Percentiles rank a stretch among this genome's conserved stretches.
phyloP scores from a whole-genome alignment of 2,329 filamentous ascomycete genomes.

The Pseudophaeomoniella oleicola region DNA sequence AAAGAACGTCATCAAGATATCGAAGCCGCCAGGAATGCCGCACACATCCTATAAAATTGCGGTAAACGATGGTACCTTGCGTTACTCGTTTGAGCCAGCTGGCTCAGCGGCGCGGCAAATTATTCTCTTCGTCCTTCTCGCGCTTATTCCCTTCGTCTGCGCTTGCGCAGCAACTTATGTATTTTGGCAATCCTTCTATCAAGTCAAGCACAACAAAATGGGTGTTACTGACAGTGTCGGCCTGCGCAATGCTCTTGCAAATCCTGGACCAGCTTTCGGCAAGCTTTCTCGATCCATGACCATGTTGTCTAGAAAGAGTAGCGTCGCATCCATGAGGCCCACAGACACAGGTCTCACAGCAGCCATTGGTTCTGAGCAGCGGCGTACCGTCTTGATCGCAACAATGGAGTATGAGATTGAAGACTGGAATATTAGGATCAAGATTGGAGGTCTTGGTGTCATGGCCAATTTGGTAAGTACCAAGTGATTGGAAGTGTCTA shows the following conservation, averaged over 20 bases:
- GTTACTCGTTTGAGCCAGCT: conserved; percentile 3
- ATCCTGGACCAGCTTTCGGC: not conserved
- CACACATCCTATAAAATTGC: conserved; percentile 3
- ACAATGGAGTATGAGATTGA: conserved; percentile 51
- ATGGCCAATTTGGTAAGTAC: conserved; percentile 28
- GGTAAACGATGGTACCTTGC: conserved; percentile 5
- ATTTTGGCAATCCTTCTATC: conserved; percentile 5
- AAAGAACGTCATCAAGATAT: conserved; percentile 6
- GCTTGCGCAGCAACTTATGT: conserved; percentile 1
- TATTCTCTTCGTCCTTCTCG: conserved; percentile 3
- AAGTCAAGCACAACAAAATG: conserved; percentile 5
- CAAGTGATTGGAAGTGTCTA: not conserved
- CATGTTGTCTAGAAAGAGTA: conserved; percentile 17
- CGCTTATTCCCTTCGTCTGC: conserved; percentile 4
- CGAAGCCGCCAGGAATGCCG: conserved; percentile 2
- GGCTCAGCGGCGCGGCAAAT: conserved; percentile 4
- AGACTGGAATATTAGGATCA: conserved; percentile 47
- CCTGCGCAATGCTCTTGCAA: not conserved
- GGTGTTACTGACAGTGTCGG: conserved; percentile 3
- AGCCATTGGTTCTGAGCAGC: not conserved
- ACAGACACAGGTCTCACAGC: not conserved
- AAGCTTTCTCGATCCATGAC: conserved; percentile 7
- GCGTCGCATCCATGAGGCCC: conserved; percentile 6
- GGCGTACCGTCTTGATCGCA: conserved; percentile 43
- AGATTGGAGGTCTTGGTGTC: conserved; percentile 46